phyloP scores from a whole-genome alignment of 176 grass and related monocot species.

The Puccinellia tenuiflora region DNA sequence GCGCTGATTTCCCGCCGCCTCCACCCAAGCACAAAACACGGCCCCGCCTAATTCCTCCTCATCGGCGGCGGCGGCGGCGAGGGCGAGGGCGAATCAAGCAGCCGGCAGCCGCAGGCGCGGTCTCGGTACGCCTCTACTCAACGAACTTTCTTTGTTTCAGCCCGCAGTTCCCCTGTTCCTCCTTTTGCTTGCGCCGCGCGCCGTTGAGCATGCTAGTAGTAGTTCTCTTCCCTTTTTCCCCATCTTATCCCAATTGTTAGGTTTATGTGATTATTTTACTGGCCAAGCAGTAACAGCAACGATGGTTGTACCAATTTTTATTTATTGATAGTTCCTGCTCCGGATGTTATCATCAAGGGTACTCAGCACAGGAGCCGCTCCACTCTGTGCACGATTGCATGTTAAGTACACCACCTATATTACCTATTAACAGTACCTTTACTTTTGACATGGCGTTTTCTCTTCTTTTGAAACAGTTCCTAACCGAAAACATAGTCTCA shows the following conservation, averaged over 20 bases:
- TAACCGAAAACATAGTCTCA: not conserved
- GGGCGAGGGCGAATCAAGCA: not conserved
- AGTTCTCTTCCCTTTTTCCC: not conserved
- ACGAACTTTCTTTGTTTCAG: not conserved
- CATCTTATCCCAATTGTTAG: not conserved
- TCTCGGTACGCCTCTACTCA: not conserved
- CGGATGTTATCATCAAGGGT: conserved; percentile 26
- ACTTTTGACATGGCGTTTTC: not conserved
- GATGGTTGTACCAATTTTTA: not conserved
- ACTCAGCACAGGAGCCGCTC: conserved; percentile 10
- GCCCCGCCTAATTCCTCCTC: not conserved
- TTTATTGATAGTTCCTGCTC: conserved; percentile 15
- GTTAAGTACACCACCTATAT: not conserved
- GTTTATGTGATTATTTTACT: not conserved
- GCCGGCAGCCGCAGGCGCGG: not conserved
- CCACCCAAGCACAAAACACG: not conserved
- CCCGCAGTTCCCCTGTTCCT: too few relatives aligned
- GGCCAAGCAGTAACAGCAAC: not conserved
- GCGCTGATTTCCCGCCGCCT: not conserved
- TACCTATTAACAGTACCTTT: not conserved
- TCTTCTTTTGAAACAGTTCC: not conserved
- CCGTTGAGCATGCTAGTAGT: not conserved
- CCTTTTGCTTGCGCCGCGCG: too few relatives aligned
- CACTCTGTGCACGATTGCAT: too few relatives aligned
- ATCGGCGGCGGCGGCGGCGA: not conserved